These are phyloP conservation scores for Phaeosphaeria sp. DNA, from an alignment of 2,329 filamentous ascomycete genomes.

Conservation along the genomic window DNA sequence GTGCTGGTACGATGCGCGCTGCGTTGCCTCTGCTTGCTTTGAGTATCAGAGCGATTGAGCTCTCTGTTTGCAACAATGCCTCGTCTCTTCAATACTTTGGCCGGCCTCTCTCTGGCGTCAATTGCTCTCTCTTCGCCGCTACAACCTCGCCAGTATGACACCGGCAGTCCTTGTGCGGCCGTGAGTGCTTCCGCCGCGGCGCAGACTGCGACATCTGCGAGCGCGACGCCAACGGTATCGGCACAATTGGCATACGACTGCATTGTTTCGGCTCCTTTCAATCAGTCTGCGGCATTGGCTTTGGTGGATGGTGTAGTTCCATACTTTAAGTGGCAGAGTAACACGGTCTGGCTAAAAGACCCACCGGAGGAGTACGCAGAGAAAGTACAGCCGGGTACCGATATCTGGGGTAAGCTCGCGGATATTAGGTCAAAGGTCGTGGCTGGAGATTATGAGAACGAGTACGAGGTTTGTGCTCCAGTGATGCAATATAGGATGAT, in stretches of 20 bases:
- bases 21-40: not conserved
- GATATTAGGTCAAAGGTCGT: constrained; percentile 49
- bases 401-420: constrained; percentile 50
- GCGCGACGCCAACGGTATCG: constrained; percentile 49
- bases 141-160: constrained; percentile 35
- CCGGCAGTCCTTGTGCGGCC: constrained; percentile 39
- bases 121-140: constrained; percentile 35
- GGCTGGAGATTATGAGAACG: constrained; percentile 47
- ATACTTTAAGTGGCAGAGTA: constrained; percentile 57
- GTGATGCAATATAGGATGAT: not conserved
- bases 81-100: constrained; percentile 26
- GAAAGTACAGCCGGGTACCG: constrained; percentile 53
- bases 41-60: not conserved
- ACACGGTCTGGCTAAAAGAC: constrained; percentile 52
- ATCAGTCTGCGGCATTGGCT: constrained; percentile 49
- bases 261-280: constrained; percentile 55
- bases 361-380: constrained; percentile 55
- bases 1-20: not conserved
- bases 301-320: constrained; percentile 53
- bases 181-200: constrained; percentile 37
- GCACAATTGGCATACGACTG: constrained; percentile 56
- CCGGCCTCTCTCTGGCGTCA: constrained; percentile 36
- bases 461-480: constrained; percentile 45
- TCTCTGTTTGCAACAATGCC: constrained; percentile 29
- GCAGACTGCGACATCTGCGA: constrained; percentile 26